Conservation (phyloP, 306 rosid species). For the Quercus ilex region DNA sequence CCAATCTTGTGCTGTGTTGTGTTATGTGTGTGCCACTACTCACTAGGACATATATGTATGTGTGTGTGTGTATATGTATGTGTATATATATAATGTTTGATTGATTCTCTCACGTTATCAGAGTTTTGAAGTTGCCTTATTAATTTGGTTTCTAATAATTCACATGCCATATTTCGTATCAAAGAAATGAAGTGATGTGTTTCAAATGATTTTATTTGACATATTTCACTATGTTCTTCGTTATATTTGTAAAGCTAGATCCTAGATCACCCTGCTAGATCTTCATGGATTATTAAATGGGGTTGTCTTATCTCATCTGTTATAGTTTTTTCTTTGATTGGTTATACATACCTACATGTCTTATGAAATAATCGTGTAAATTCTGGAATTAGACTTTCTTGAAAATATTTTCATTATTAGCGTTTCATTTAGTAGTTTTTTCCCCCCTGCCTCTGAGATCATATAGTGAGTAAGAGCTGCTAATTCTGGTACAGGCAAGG, state of each 20-base stretch:
- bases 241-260: not conserved
- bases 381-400: no score
- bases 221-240: not conserved
- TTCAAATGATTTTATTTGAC: no score
- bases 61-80: no score
- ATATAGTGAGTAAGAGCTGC: not conserved
- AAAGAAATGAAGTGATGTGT: not conserved
- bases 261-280: not conserved
- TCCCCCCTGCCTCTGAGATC: not conserved
- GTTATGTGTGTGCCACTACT: no score
- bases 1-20: not conserved
- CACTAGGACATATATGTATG: not conserved
- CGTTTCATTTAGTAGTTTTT: no score
- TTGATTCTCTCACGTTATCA: no score
- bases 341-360: no score
- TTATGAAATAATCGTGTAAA: no score
- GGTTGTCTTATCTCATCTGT: not conserved
- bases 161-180: not conserved
- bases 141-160: not conserved
- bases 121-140: no score
- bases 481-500: slow-evolving; percentile 58
- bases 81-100: no score
- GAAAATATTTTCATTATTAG: no score
- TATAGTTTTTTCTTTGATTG: no score
- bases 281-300: not conserved